A percentile compares a stretch with the other conserved stretches of the same genome.
Evolutionary conservation across 1,284 basidiomycete species (phyloP).

Genomic region (Ustilago loliicola): DNA sequence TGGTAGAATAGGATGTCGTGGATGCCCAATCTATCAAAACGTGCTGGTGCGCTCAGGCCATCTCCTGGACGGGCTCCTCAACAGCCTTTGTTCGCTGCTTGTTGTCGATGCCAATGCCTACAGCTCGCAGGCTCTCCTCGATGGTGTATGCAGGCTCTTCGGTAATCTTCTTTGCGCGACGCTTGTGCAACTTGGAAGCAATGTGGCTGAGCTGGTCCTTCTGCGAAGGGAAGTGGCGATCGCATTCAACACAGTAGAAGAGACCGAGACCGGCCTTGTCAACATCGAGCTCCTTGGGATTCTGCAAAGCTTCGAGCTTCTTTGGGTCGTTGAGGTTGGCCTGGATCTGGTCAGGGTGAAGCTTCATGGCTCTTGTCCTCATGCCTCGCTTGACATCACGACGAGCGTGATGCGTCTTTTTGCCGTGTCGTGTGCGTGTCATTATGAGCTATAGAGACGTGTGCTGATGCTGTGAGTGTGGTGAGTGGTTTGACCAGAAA

Average conservation of each 20-base stretch:
- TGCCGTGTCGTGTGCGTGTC: conserved; percentile 65
- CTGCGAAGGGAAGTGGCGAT: conserved; percentile 65
- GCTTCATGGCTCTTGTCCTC: conserved; percentile 67
- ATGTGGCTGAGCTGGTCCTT: conserved; percentile 65
- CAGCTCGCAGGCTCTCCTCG: conserved; percentile 65
- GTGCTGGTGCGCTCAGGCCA: conserved; percentile 21
- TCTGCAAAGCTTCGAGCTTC: conserved; percentile 57
- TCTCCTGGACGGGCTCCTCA: conserved; percentile 22
- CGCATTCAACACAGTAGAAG: conserved; percentile 70
- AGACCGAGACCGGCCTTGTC: conserved; percentile 69
- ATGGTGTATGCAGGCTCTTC: conserved; percentile 67
- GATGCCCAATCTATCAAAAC: background rate
- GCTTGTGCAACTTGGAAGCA: conserved; percentile 67
- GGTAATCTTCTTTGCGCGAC: conserved; percentile 63
- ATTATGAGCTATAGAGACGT: conserved; percentile 25
- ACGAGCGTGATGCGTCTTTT: conserved; percentile 68
- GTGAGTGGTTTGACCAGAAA: background rate
- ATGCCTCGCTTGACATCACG: conserved; percentile 67
- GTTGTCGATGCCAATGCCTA: conserved; percentile 67
- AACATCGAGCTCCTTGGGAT: conserved; percentile 65
- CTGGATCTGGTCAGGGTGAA: conserved; percentile 68
- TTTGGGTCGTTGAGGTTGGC: conserved; percentile 60
- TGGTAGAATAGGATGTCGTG: background rate
- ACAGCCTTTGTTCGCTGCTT: conserved; percentile 51
- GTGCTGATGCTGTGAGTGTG: background rate